These are phyloP conservation scores for Fusarium musae DNA, from an alignment of 2,329 filamentous ascomycete species.

Conservation along the genomic window DNA sequence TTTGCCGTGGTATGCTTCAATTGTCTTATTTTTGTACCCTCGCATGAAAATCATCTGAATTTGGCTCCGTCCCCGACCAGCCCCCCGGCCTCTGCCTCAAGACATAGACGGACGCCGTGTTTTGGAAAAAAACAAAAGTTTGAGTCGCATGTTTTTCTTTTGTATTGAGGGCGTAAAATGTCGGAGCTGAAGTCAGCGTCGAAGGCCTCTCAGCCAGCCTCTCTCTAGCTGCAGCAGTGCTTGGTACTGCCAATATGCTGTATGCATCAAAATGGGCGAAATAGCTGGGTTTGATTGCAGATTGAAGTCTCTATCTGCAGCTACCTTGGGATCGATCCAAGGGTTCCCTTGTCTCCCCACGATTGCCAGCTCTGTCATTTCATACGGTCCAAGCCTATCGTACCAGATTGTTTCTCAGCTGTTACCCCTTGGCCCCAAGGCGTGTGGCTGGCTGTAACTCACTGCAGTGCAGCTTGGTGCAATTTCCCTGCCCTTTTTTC, in stretches of 20 bases:
- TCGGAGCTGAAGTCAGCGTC: conserved; percentile 39
- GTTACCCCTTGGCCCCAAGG: conserved; percentile 15
- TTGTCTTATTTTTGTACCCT: conserved; percentile 34
- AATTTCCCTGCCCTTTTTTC: conserved; percentile 41
- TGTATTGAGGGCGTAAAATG: not conserved
- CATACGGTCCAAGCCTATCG: conserved; percentile 3
- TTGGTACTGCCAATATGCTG: conserved; percentile 10
- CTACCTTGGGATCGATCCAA: conserved; percentile 24
- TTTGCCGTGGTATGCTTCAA: conserved; percentile 44
- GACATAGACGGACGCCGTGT: conserved; percentile 18
- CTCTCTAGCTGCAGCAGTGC: not conserved
- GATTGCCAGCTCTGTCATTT: conserved; percentile 30
- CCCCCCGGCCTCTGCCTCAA: conserved; percentile 31
- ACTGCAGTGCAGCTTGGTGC: conserved; percentile 11
- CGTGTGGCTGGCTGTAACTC: conserved; percentile 34
- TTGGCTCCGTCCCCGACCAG: conserved; percentile 30
- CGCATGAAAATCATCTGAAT: conserved; percentile 39
- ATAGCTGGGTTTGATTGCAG: conserved; percentile 6
- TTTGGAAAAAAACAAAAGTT: conserved; percentile 1
- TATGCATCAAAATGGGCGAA: conserved; percentile 11
- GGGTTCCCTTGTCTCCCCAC: conserved; percentile 37
- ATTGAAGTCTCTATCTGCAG: conserved; percentile 22
- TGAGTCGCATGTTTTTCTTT: conserved; percentile 31
- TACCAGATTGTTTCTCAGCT: conserved; percentile 20
- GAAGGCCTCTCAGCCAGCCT: conserved; percentile 12